A percentile compares a stretch with the other conserved stretches of the same genome.
These are phyloP conservation scores for Ilyonectria mors-panacis DNA, from an alignment of 2,329 filamentous ascomycete genomes.

Conservation along the genomic window DNA sequence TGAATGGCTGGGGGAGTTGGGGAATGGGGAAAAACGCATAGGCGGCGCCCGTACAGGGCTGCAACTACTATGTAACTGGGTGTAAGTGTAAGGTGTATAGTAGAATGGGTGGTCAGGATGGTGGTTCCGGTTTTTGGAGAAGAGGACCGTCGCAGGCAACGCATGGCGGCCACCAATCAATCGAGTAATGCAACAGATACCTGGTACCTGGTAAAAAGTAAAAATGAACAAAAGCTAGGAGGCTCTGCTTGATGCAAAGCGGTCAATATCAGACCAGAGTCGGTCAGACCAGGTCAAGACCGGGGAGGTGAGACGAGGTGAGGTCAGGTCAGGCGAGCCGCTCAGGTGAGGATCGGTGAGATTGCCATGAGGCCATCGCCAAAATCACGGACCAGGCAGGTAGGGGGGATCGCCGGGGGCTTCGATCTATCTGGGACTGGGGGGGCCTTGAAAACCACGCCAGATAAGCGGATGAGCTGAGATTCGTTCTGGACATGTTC, in stretches of 20 bases:
- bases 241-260: slow-evolving; percentile 13
- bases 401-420: slow-evolving; percentile 1
- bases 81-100: slow-evolving; percentile 2
- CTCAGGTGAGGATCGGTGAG: slow-evolving; percentile 48
- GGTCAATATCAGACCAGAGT: slow-evolving; percentile 36
- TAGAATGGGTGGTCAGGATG: neutral
- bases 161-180: neutral
- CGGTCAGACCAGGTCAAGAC: slow-evolving; percentile 34
- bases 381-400: slow-evolving; percentile 16
- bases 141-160: neutral
- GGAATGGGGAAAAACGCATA: slow-evolving; percentile 21
- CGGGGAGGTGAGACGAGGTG: slow-evolving; percentile 36
- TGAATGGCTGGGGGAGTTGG: slow-evolving; percentile 17
- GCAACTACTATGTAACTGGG: slow-evolving; percentile 13
- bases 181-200: neutral
- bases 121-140: neutral
- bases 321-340: slow-evolving; percentile 39
- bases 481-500: slow-evolving; percentile 13
- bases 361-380: slow-evolving; percentile 42
- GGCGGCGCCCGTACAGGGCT: slow-evolving; percentile 14
- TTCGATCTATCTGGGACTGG: slow-evolving; percentile 20
- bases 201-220: neutral
- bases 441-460: slow-evolving; percentile 26
- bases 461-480: slow-evolving; percentile 29
- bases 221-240: neutral